These are phyloP conservation scores for Solanum gracilifrons DNA, from an alignment of 257 asterid species.

Conservation along the genomic window DNA sequence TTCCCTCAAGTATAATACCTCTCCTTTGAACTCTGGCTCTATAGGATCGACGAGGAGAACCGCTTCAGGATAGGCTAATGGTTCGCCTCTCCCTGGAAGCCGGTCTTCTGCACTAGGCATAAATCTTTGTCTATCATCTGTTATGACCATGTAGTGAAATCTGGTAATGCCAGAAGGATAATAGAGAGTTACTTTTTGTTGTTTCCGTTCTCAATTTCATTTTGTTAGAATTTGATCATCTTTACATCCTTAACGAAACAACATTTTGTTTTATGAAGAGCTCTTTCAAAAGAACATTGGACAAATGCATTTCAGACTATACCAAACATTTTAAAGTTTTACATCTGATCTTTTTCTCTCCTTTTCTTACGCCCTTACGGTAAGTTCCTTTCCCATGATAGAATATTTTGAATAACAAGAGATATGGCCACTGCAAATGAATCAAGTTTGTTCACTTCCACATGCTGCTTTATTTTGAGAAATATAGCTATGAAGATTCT, in stretches of 20 bases:
- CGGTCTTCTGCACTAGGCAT: constrained; percentile 25
- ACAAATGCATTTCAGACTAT: neutral
- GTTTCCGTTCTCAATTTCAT: neutral
- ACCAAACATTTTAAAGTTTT: neutral
- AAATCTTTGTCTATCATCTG: constrained; percentile 19
- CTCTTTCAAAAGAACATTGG: neutral
- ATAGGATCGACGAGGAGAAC: constrained; percentile 26
- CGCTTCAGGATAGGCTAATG: constrained; percentile 24
- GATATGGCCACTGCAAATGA: neutral
- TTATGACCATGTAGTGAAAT: constrained; percentile 21
- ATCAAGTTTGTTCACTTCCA: neutral
- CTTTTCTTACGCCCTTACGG: neutral
- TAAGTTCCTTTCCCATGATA: neutral
- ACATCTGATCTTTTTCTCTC: neutral
- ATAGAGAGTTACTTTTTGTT: neutral
- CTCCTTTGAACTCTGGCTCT: constrained; percentile 26
- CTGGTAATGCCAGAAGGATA: neutral
- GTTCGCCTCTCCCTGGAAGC: constrained; percentile 16
- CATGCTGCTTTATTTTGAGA: neutral
- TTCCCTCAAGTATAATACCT: constrained; percentile 4
- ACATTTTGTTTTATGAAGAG: neutral
- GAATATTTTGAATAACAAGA: neutral
- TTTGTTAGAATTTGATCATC: neutral
- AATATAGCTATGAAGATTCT: neutral
- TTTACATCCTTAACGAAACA: neutral